Conservation (phyloP, 331 rosid species). For the Quercus tomentella region DNA sequence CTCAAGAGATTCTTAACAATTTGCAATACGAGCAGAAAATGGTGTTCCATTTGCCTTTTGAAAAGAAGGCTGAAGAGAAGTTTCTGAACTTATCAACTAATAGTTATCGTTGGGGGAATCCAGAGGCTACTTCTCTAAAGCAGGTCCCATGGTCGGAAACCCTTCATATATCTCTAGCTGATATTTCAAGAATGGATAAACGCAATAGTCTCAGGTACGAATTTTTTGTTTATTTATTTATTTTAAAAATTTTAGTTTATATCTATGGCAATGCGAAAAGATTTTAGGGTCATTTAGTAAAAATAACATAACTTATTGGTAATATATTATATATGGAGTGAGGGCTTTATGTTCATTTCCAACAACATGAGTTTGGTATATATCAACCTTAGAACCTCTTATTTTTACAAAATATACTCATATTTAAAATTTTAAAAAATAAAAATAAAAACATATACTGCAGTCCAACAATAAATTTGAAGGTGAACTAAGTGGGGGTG, state of each 20-base stretch:
- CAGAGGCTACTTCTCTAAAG: slow-evolving; percentile 40
- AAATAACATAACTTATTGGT: neutral
- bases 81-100: slow-evolving; percentile 30
- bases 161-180: slow-evolving; percentile 48
- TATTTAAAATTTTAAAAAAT: no score
- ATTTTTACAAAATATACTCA: no score
- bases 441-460: no score
- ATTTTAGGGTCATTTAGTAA: neutral
- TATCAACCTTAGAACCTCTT: no score
- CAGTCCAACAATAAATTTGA: no score
- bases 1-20: slow-evolving; percentile 34
- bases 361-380: no score
- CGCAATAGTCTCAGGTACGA: slow-evolving; percentile 45
- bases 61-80: slow-evolving; percentile 26
- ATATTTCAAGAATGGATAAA: slow-evolving; percentile 38
- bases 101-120: slow-evolving; percentile 76
- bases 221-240: neutral
- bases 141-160: slow-evolving; percentile 87
- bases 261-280: neutral
- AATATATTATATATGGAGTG: neutral
- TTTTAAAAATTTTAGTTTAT: neutral
- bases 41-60: slow-evolving; percentile 55
- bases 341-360: neutral
- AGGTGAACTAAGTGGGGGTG: no score
- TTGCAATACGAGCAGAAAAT: slow-evolving; percentile 46